Evolutionary conservation across 78 protist genomes (phyloP).

Genomic region (Corallochytrium limacisporum): DNA sequence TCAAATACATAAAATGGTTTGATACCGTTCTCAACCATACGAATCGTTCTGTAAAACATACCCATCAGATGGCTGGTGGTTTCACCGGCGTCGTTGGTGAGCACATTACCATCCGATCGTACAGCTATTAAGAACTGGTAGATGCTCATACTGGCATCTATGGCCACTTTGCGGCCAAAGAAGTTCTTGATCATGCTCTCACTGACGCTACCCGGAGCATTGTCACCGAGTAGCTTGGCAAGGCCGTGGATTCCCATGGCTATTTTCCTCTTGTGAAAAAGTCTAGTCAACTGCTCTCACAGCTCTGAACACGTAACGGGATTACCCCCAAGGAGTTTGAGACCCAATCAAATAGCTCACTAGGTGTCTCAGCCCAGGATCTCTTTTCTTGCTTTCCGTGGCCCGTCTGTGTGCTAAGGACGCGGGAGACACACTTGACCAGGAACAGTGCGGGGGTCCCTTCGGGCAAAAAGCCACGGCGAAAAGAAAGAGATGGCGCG

Average conservation of each 20-base stretch:
- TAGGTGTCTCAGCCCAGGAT: too few relatives aligned
- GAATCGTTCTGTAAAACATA: slow-evolving; percentile 82
- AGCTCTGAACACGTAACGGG: too few relatives aligned
- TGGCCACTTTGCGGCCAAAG: slow-evolving; percentile 61
- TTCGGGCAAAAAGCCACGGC: too few relatives aligned
- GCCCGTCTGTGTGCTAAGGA: too few relatives aligned
- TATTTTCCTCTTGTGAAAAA: too few relatives aligned
- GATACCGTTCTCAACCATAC: slow-evolving; percentile 83
- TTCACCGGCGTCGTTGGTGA: slow-evolving; percentile 69
- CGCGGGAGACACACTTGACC: too few relatives aligned
- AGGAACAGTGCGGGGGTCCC: too few relatives aligned
- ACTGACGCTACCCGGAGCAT: slow-evolving; percentile 58
- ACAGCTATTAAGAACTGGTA: slow-evolving; percentile 87
- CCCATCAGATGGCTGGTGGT: slow-evolving; percentile 91
- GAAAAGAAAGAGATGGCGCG: too few relatives aligned
- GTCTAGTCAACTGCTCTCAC: too few relatives aligned
- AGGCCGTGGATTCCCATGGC: slow-evolving; percentile 93
- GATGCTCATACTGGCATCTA: slow-evolving; percentile 85
- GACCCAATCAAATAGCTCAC: too few relatives aligned
- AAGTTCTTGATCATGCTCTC: slow-evolving; percentile 56
- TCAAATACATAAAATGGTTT: slow-evolving; percentile 97
- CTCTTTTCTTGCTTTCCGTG: too few relatives aligned
- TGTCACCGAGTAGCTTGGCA: slow-evolving; percentile 56
- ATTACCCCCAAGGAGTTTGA: too few relatives aligned
- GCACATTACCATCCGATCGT: slow-evolving; percentile 17